phyloP scores from a whole-genome alignment of 192 early-diverging fungal genomes.

The Lobulomyces angularis region DNA sequence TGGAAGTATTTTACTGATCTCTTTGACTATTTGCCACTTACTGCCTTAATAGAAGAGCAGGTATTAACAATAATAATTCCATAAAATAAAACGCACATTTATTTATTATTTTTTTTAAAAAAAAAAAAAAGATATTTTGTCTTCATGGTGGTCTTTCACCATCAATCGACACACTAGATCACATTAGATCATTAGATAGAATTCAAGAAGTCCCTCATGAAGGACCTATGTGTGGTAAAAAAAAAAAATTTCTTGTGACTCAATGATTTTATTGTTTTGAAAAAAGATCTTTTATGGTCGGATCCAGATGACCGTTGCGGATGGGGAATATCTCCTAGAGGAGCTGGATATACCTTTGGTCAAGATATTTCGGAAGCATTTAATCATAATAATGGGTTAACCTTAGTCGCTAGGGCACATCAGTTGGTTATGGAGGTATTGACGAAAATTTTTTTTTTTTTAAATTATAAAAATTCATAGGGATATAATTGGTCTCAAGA shows the following conservation, averaged over 20 bases:
- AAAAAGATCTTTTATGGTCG: constrained; percentile 89
- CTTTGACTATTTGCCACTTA: constrained; percentile 90
- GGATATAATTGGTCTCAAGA: constrained; percentile 99
- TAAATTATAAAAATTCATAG: constrained; percentile 18
- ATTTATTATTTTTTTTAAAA: constrained; percentile 9
- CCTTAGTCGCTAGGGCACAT: constrained; percentile 95
- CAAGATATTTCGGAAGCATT: constrained; percentile 68
- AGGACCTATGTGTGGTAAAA: constrained; percentile 79
- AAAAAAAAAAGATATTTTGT: constrained; percentile 59
- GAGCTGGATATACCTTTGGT: constrained; percentile 98
- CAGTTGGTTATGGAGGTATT: constrained; percentile 88
- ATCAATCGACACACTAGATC: constrained; percentile 84
- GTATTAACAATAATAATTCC: constrained; percentile 10
- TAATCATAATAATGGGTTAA: constrained; percentile 89
- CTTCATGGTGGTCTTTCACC: constrained; percentile 93
- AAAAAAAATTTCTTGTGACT: not conserved
- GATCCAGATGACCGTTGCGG: constrained; percentile 80
- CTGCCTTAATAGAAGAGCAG: constrained; percentile 85
- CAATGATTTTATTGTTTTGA: not conserved
- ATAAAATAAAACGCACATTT: not conserved
- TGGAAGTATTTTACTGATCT: constrained; percentile 97
- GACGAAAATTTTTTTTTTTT: not conserved
- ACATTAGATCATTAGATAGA: constrained; percentile 87
- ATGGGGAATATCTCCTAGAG: constrained; percentile 92
- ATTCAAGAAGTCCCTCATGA: constrained; percentile 97